Evolutionary conservation across 169 alveolate species (phyloP), one percentile per base, ranked within the genome.

Genomic region (Plasmodium ovale): DNA sequence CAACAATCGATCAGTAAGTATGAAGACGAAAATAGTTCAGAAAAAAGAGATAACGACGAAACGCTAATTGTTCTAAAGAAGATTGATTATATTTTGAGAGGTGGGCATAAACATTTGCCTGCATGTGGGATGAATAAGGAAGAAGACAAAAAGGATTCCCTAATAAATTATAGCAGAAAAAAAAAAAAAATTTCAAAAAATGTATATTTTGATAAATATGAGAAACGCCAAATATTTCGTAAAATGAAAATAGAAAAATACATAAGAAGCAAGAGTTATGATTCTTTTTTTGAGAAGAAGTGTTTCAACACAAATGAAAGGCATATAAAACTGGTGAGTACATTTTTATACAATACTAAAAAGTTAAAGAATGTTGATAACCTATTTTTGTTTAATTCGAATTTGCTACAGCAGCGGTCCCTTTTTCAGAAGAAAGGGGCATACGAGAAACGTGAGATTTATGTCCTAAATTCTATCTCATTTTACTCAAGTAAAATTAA

Each of bases 401-500:
- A 60, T 37, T 1, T 74, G 37, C 25, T 74, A 33, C 53, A 60
- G 19, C 72, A 74, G 65, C 77, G 74, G 12, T 74, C 74, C 10
- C 47, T 74, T 35, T 59, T 74, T 65, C 33, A 7, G 16, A 31
- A 37, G 9, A 16, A 59, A 3, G 70, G 44, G 65, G 62, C 65
- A 19, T 23, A 14, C n/a, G 77, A 60, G 25, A 74, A 47, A n/a
- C 51, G 62, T 5, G 65, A 37, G 10, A n/a, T 25, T 49, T 74
- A 74, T 60, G 53, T 74, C 14, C 23, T 74, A 59, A 74, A 60
- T 65, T 29, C 68, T 35, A 59, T 74, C 12, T 25, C 54, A 39
- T 74, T 74, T 54, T 74, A 74, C 47, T 74, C 77, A 5, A 21
- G 62, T 53, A 74, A 74, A 54, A 6, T 74, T 53, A 74, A 74